Percentiles rank a stretch among this genome's conserved stretches.
Conservation (phyloP, 805 yeast genomes). For the Metschnikowia bowlesiae region DNA sequence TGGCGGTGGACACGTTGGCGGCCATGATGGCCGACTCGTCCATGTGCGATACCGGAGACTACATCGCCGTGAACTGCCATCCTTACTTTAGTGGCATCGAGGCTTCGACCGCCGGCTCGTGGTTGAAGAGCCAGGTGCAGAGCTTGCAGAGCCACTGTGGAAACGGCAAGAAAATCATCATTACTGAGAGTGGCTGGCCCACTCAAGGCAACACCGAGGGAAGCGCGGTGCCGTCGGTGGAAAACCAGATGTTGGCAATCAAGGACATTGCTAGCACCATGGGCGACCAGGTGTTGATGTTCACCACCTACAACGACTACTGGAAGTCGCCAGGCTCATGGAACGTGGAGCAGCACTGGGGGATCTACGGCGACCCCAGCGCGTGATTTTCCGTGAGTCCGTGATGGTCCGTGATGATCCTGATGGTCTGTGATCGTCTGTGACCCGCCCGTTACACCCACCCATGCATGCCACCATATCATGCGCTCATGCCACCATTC, state of each 20-base stretch:
- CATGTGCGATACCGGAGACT: slow-evolving; percentile 56
- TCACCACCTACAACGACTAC: slow-evolving; percentile 58
- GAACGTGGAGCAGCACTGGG: slow-evolving; percentile 63
- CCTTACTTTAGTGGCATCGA: slow-evolving; percentile 55
- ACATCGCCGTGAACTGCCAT: slow-evolving; percentile 63
- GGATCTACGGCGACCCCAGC: slow-evolving; percentile 42
- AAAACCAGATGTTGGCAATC: slow-evolving; percentile 51
- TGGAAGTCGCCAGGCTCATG: slow-evolving; percentile 58
- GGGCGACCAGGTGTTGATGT: slow-evolving; percentile 50
- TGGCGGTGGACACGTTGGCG: slow-evolving; percentile 60
- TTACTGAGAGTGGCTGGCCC: slow-evolving; percentile 73
- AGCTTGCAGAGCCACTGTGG: slow-evolving; percentile 46
- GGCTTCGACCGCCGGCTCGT: slow-evolving; percentile 52
- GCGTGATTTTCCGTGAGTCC: not conserved
- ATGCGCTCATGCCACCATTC: too few species aligned
- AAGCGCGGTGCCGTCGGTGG: slow-evolving; percentile 49
- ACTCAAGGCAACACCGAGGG: slow-evolving; percentile 53
- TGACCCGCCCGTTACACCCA: not conserved
- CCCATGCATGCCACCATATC: too few species aligned
- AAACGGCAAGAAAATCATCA: slow-evolving; percentile 43
- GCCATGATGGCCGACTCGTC: slow-evolving; percentile 50
- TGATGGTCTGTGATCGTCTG: not conserved
- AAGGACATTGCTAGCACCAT: slow-evolving; percentile 43
- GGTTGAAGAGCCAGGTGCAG: slow-evolving; percentile 46
- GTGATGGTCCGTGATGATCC: too few species aligned